Base-by-base conservation (phyloP, 179 eudicot genomes). In the Carnegiea gigantea region DNA sequence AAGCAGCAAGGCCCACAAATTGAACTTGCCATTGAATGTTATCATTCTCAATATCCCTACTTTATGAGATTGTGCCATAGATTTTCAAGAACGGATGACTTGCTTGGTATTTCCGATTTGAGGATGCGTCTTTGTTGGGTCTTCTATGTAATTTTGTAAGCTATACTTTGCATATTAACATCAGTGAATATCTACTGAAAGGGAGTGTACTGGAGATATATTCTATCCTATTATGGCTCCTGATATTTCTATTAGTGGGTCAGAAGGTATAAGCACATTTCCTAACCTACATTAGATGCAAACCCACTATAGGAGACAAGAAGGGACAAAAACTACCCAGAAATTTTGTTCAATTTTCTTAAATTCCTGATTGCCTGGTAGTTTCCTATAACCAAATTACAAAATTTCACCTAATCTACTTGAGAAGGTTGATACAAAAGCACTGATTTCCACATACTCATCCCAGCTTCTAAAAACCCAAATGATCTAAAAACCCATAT, bases 181-280 rank as follows among this genome's bases (percentile, higher is more conserved):
- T 23, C 21, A 64, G 70, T 28, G 30, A 28, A 28, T 33, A 33
- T 33, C 3, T 33, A 33, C 36, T 33, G 36, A 33, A 33, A 33
- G 3, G 1, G 36, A 33, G 36, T 33, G 36, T 33, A 33, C 36
- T 33, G 36, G 3, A 33, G 3, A 33, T 33, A 33, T 2, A 83
- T 81, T 60, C 54, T 12, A 71, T 84, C 62, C 81, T 81, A 36
- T 14, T 44, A 17, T 80, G 78, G 84, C 23, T 84, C 44, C 43
- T 79, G 20, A 84, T 33, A 33, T 33, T 33, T 33, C 36, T 1
- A 33, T 33, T 33, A 33, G 3, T 33, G 36, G 36, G 36, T 33
- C 36, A 3, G 3, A 33, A 33, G 1, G 3, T 33, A 28, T 28
- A 28, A 28, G 30, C 30, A 28, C 30, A 28, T 28, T 28, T 28